Conservation (phyloP, 2,329 filamentous ascomycete species). For the Cladosporium sp. region DNA sequence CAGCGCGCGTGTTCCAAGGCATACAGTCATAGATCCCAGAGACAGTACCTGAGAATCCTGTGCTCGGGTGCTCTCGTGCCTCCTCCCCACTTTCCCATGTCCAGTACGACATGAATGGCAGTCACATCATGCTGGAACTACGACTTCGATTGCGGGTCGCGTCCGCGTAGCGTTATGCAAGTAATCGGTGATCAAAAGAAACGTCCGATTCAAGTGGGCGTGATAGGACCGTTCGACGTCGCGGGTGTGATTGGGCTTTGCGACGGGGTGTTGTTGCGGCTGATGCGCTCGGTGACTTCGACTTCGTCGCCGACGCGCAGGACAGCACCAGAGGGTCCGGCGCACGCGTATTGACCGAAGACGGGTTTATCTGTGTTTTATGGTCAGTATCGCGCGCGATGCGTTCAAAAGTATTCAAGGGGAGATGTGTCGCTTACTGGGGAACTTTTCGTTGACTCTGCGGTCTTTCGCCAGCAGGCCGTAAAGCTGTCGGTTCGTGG, state of each 20-base stretch:
- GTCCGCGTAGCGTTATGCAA: neutral
- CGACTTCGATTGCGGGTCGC: neutral
- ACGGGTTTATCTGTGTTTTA: conserved; percentile 33
- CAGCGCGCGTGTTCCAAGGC: no score
- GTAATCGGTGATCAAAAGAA: neutral
- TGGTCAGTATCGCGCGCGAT: no score
- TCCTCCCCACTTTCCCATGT: neutral
- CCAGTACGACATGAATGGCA: neutral
- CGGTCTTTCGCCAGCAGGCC: conserved; percentile 36
- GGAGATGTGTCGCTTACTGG: conserved; percentile 26
- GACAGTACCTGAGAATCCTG: no score
- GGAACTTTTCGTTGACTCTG: conserved; percentile 35
- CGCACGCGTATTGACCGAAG: conserved; percentile 39
- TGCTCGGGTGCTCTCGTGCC: neutral
- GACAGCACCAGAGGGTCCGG: conserved; percentile 36
- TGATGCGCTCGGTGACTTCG: conserved; percentile 30
- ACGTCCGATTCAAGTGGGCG: conserved; percentile 12
- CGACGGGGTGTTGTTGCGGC: conserved; percentile 22
- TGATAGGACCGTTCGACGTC: conserved; percentile 15
- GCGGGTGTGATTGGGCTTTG: conserved; percentile 15
- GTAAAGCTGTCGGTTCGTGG: conserved; percentile 36
- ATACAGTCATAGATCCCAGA: neutral
- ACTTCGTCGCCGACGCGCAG: conserved; percentile 37
- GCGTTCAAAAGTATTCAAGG: no score
- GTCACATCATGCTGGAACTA: neutral